Conservation (phyloP, 495 filamentous ascomycete genomes). For the Emericellopsis terricola region DNA sequence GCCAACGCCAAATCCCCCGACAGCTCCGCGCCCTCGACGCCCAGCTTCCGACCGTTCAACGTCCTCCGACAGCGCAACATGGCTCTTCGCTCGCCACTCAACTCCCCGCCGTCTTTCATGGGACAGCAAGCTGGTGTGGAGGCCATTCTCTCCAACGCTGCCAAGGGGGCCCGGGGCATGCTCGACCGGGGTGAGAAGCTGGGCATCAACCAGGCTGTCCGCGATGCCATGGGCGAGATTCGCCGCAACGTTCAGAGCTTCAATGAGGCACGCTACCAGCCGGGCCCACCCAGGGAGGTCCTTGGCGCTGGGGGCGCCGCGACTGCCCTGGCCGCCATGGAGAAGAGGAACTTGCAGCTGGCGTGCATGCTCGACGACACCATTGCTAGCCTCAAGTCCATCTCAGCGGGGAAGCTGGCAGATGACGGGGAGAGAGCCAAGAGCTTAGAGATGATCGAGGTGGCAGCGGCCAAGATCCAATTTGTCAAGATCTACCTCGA, state of each 20-base stretch:
- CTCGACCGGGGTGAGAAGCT: conserved; percentile 69
- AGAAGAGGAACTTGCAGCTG: conserved; percentile 54
- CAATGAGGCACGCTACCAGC: conserved; percentile 21
- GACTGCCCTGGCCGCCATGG: conserved; percentile 28
- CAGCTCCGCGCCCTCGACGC: conserved; percentile 14
- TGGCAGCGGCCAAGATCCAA: conserved; percentile 55
- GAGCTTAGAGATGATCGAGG: conserved; percentile 31
- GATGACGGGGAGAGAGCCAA: conserved; percentile 17
- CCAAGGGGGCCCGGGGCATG: conserved; percentile 39
- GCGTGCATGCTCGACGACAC: conserved; percentile 56
- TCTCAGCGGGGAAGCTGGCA: conserved; percentile 19
- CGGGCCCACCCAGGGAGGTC: conserved; percentile 10
- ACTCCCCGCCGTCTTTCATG: conserved; percentile 39
- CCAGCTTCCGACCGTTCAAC: conserved; percentile 13
- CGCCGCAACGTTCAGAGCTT: conserved; percentile 25
- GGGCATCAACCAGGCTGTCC: conserved; percentile 77
- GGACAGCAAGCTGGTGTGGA: conserved; percentile 52
- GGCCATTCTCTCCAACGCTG: conserved; percentile 66
- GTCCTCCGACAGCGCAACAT: conserved; percentile 15
- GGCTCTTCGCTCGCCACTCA: conserved; percentile 27
- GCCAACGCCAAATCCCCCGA: conserved; percentile 17
- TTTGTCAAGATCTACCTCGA: conserved; percentile 64
- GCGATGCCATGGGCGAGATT: conserved; percentile 77
- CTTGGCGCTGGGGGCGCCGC: conserved; percentile 11
- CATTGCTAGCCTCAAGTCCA: conserved; percentile 43